These are phyloP conservation scores for Ogataea sp. DNA, from an alignment of 805 yeast species.

Conservation along the genomic window DNA sequence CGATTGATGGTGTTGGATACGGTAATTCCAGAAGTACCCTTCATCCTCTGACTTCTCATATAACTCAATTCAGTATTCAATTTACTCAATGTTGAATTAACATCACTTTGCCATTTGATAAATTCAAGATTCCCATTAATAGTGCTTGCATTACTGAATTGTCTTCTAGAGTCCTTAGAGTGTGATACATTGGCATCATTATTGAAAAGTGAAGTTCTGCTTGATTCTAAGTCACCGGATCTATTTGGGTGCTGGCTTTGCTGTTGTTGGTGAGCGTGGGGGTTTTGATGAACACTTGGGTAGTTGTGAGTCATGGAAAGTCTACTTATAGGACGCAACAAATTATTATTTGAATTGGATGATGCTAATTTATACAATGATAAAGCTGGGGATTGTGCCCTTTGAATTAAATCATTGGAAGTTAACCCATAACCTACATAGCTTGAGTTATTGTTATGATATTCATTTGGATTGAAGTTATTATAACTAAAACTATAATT, in stretches of 20 bases:
- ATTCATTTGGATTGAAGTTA: not conserved
- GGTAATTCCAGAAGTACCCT: not conserved
- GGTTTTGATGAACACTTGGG: too few relatives aligned
- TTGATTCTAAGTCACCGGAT: not conserved
- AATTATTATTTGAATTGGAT: slow-evolving; percentile 17
- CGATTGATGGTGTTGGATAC: too few relatives aligned
- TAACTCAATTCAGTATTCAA: slow-evolving; percentile 32
- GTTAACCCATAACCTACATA: not conserved
- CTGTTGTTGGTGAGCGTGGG: not conserved
- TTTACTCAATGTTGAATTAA: slow-evolving; percentile 37
- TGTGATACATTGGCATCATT: not conserved
- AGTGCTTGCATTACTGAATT: not conserved
- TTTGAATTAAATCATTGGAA: not conserved
- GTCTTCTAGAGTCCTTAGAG: not conserved
- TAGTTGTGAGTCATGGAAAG: slow-evolving; percentile 12
- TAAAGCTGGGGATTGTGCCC: slow-evolving; percentile 26
- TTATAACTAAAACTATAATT: not conserved
- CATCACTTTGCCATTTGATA: slow-evolving; percentile 46
- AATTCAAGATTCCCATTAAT: slow-evolving; percentile 26
- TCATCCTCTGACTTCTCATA: slow-evolving; percentile 3
- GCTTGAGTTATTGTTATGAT: not conserved
- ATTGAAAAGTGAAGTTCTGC: not conserved
- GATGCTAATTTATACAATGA: slow-evolving; percentile 25
- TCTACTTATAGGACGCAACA: slow-evolving; percentile 22
- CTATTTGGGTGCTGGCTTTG: not conserved